Base-by-base conservation (phyloP, 495 filamentous ascomycete species). In the Terfezia claveryi region DNA sequence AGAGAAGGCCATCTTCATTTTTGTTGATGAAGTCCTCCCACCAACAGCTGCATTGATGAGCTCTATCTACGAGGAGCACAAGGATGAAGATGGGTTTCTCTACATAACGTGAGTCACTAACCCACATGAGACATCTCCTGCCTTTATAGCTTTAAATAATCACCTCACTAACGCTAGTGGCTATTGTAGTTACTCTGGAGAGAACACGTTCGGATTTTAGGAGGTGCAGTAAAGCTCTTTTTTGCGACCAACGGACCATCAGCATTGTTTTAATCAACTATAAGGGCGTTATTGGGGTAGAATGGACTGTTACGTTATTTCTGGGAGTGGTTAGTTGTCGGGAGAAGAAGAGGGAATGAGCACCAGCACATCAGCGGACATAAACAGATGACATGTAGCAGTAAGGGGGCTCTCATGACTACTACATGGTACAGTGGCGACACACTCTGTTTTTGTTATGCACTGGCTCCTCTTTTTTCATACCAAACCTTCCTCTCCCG, bases 1-100 rank as follows among this genome's bases (percentile, higher is more conserved):
- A 8, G 91, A 99, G 75, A 99, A 99, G 76, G 91, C 91, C 61
- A 99, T 99, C 75, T 99, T 99, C 77, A 99, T 99, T 77, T 99
- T 96, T 73, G 91, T 99, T 60, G 91, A 96, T 67, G 91, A 95
- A 76, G 89, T 96, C 38, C 78, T 99, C 32, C 91, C 91, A 38
- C 91, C 91, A 0, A 96, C 91, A 3, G 91, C 91, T 50, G 91
- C 91, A 50, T 80, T 99, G 49, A 99, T 99, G 91, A 94, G 85
- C 77, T 87, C 81, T 68, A 99, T 99, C 71, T 99, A 96, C 68
- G 91, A 99, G 70, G 91, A 98, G 70, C 89, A 95, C 79, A 94
- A 95, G 72, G 75, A 77, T 54, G 74, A 77, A 64, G 74, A 77
- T 55, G 74, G 74, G 20, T 77, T 77, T 59, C 67, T 77, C n/a